Evolutionary conservation across 139 green algal genomes (phyloP).

Genomic region (Astrephomene gubernaculifera): DNA sequence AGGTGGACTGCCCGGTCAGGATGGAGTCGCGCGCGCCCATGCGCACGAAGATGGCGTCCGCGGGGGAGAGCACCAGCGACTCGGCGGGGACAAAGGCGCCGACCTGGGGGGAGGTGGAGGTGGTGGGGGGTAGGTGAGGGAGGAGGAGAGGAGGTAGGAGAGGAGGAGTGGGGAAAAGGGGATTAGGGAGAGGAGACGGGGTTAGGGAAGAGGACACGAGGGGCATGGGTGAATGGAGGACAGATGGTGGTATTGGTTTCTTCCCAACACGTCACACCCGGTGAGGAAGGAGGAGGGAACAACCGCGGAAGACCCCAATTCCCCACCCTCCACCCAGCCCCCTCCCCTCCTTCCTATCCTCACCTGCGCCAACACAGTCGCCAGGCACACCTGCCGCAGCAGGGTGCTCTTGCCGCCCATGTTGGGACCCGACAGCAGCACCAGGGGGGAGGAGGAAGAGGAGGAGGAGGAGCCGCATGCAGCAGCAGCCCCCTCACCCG

Average conservation of each 20-base stretch:
- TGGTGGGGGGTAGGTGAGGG: too few species aligned
- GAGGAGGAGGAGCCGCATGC: slow-evolving; percentile 19
- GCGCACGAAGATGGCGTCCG: slow-evolving; percentile 94
- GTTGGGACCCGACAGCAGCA: slow-evolving; percentile 94
- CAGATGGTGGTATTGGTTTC: too few species aligned
- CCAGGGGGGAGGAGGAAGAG: slow-evolving; percentile 53
- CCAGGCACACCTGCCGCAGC: slow-evolving; percentile 93
- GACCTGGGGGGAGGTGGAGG: slow-evolving; percentile 72
- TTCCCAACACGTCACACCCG: too few species aligned
- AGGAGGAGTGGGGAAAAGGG: too few species aligned
- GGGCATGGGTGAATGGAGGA: too few species aligned
- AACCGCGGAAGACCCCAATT: too few species aligned
- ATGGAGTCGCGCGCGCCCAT: slow-evolving; percentile 96
- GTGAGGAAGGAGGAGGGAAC: too few species aligned
- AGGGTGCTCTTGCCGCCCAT: slow-evolving; percentile 99
- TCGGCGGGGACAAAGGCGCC: slow-evolving; percentile 92
- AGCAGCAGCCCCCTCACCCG: not conserved
- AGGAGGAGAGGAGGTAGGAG: too few species aligned
- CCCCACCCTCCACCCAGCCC: too few species aligned
- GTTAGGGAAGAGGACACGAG: too few species aligned
- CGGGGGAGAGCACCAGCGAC: slow-evolving; percentile 78
- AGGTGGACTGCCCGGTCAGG: slow-evolving; percentile 95
- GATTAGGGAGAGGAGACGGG: too few species aligned
- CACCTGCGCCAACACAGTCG: slow-evolving; percentile 88
- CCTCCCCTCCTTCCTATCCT: not conserved